phyloP scores from a whole-genome alignment of 163 green algal genomes.

The Coccomyxa subellipsoidea region DNA sequence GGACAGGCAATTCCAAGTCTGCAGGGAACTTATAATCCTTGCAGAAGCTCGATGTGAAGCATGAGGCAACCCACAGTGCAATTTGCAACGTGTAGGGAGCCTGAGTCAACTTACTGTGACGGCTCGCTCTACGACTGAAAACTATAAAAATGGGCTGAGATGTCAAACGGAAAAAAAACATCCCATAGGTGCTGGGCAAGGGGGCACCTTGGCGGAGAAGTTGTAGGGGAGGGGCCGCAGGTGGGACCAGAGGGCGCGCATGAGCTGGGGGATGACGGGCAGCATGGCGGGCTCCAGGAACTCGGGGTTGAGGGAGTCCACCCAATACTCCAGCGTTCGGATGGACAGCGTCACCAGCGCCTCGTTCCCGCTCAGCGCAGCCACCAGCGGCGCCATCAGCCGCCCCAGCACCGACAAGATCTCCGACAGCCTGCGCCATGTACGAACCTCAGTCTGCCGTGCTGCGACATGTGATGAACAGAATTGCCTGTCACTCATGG shows the following conservation, averaged over 20 bases:
- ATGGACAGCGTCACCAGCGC: slow-evolving; percentile 58
- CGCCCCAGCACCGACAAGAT: slow-evolving; percentile 76
- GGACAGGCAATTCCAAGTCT: no score
- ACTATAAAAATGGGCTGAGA: no score
- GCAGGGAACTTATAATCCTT: no score
- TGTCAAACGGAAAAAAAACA: no score
- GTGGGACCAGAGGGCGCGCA: slow-evolving; percentile 67
- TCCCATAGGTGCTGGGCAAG: neutral
- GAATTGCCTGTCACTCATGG: no score
- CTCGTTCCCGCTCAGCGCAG: slow-evolving; percentile 63
- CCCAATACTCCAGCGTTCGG: slow-evolving; percentile 85
- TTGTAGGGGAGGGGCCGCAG: slow-evolving; percentile 64
- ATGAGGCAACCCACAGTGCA: no score
- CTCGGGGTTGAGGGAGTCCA: slow-evolving; percentile 96
- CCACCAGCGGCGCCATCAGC: slow-evolving; percentile 80
- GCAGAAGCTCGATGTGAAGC: no score
- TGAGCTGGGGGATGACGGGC: slow-evolving; percentile 63
- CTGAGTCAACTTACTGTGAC: no score
- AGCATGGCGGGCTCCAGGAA: slow-evolving; percentile 89
- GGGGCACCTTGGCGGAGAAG: slow-evolving; percentile 61
- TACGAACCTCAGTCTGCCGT: neutral
- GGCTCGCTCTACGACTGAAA: no score
- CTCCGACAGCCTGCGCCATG: slow-evolving; percentile 48
- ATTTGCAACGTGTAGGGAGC: no score
- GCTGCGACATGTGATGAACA: neutral